These are phyloP conservation scores for Fusarium sp. DNA, from an alignment of 2,329 filamentous ascomycete species.

Conservation along the genomic window DNA sequence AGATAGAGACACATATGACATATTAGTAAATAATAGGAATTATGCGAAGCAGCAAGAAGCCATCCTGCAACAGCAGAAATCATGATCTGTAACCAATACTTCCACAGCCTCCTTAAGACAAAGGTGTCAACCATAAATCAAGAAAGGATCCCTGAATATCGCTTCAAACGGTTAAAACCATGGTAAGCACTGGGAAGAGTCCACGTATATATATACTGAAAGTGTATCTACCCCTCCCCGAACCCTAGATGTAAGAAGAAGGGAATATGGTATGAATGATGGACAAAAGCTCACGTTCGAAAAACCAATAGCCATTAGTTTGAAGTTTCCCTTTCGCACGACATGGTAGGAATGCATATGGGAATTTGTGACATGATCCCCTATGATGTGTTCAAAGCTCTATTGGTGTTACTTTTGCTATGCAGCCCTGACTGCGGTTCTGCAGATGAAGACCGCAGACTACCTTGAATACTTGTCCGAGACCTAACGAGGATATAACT, in stretches of 20 bases:
- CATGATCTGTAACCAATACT: not conserved
- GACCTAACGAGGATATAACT: not conserved
- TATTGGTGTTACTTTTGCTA: not conserved
- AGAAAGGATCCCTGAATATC: not conserved
- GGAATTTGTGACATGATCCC: not conserved
- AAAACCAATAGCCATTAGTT: not conserved
- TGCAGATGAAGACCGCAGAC: not conserved
- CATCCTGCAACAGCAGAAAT: not conserved
- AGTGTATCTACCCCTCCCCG: too few species aligned
- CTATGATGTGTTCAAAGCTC: not conserved
- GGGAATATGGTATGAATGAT: not conserved
- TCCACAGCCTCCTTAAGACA: not conserved
- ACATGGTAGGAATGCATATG: not conserved
- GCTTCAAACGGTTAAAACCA: not conserved
- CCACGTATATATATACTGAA: not conserved
- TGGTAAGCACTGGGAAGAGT: too few species aligned
- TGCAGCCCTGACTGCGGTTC: not conserved
- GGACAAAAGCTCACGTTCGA: not conserved
- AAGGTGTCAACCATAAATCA: not conserved
- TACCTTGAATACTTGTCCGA: not conserved
- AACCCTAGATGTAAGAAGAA: not conserved
- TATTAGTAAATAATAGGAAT: not conserved
- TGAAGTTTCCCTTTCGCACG: not conserved
- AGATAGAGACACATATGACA: not conserved
- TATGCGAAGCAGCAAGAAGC: not conserved